These are phyloP conservation scores for Kodamaea kaohsiungensis DNA, from an alignment of 805 yeast species.

Conservation along the genomic window DNA sequence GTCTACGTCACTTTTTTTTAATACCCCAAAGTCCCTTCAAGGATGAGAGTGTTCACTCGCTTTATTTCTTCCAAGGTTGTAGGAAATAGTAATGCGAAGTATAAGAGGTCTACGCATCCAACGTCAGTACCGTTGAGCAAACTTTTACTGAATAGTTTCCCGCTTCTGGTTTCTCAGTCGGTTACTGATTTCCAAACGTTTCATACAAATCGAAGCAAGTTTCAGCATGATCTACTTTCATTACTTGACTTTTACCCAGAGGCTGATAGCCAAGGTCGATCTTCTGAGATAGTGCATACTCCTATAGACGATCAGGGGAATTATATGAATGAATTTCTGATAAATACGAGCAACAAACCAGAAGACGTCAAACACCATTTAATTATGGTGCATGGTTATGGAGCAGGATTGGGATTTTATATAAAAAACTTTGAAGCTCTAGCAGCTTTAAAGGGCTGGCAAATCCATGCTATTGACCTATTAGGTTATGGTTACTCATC, in stretches of 20 bases:
- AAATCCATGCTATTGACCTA: constrained; percentile 82
- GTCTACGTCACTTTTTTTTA: not conserved
- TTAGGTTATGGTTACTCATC: constrained; percentile 91
- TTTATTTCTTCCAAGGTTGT: not conserved
- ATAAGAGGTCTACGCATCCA: constrained; percentile 62
- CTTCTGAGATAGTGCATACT: constrained; percentile 34
- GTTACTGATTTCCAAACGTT: constrained; percentile 46
- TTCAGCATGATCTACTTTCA: constrained; percentile 49
- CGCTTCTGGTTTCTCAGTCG: constrained; percentile 54
- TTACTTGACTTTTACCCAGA: constrained; percentile 49
- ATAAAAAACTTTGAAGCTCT: constrained; percentile 39
- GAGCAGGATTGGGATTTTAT: constrained; percentile 46
- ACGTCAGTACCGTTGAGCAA: constrained; percentile 62
- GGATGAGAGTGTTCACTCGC: constrained; percentile 1
- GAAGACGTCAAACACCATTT: constrained; percentile 31
- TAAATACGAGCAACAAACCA: constrained; percentile 28
- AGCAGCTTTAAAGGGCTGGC: constrained; percentile 49
- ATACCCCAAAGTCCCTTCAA: not conserved
- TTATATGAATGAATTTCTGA: constrained; percentile 43
- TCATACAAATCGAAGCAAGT: constrained; percentile 37
- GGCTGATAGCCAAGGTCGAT: constrained; percentile 28
- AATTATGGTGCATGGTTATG: constrained; percentile 48
- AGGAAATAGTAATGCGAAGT: constrained; percentile 15
- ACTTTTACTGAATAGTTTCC: constrained; percentile 57
- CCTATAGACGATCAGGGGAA: constrained; percentile 29